These are phyloP conservation scores for Tulasnella sp. DNA, from an alignment of 768 basidiomycete species.

Conservation along the genomic window DNA sequence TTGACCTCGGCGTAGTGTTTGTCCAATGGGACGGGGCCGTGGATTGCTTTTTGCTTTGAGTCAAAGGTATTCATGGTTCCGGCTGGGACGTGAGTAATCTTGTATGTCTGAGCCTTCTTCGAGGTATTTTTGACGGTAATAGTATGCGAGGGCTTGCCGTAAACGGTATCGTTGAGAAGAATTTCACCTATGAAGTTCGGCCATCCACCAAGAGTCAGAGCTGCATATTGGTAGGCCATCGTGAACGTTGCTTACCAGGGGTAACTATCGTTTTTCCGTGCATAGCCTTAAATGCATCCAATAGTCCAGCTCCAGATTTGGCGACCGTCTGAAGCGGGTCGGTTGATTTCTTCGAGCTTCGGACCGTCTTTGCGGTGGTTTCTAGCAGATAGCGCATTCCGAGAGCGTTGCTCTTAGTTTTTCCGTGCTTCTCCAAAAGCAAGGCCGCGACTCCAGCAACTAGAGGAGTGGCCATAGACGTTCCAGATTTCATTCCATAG, in stretches of 20 bases:
- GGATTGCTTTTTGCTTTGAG: conserved; percentile 51
- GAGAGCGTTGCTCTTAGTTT: neutral
- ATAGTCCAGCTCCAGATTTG: conserved; percentile 38
- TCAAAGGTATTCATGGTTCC: conserved; percentile 56
- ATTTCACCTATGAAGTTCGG: conserved; percentile 31
- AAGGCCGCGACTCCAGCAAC: conserved; percentile 38
- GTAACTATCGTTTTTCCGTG: conserved; percentile 42
- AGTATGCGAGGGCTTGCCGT: conserved; percentile 25
- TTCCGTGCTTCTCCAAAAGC: conserved; percentile 34
- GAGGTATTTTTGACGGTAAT: conserved; percentile 56
- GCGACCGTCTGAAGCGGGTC: conserved; percentile 37
- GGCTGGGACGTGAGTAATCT: conserved; percentile 58
- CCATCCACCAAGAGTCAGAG: no score
- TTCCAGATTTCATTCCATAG: conserved; percentile 34
- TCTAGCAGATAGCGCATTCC: conserved; percentile 18
- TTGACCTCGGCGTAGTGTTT: conserved; percentile 50
- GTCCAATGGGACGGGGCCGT: conserved; percentile 58
- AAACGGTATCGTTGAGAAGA: conserved; percentile 49
- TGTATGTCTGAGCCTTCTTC: conserved; percentile 50
- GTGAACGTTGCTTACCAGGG: conserved; percentile 36
- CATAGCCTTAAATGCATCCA: conserved; percentile 46
- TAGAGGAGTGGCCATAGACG: conserved; percentile 38
- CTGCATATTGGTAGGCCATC: no score
- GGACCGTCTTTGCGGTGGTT: conserved; percentile 36
- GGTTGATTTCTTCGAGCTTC: neutral